Evolutionary conservation across 2,329 filamentous ascomycete species (phyloP), one percentile per base, ranked within the genome.

Genomic region (Seiridium unicorne): DNA sequence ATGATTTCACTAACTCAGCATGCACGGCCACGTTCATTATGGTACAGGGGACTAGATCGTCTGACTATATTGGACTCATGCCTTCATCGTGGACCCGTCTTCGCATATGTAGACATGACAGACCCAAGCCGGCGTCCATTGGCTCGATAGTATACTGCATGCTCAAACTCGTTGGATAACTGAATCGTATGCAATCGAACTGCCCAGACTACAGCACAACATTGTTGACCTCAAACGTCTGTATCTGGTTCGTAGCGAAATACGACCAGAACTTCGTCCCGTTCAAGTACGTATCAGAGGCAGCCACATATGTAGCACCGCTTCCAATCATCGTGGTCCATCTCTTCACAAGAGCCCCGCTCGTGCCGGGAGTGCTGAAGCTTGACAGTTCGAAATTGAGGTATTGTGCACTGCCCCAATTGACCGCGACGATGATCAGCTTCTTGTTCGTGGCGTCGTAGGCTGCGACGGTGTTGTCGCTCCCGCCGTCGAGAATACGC

Each of bases 331-430:
- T 69, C 38, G 75, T 77, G 53, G 65, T 69, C 76, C 76, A 78
- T 11, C 75, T 66, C 51, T 65, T 64, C 32, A 78, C 72, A 5
- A 61, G 61, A 5, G 74, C 68, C 0, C 74, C 75, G 47, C 70
- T 60, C 3, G 63, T 63, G 5, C 72, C 69, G 3, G 69, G 60
- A 34, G 68, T 66, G 26, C 59, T 62, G 63, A 79, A 79, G 35
- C 59, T 63, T 2, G 70, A 69, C 31, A 79, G 62, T 34, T 79
- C 76, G 63, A 79, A 78, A 60, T 71, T 73, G 42, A 77, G 61
- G 55, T 76, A 73, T 64, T 77, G 74, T 26, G 69, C 69, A 9
- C 51, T 53, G 31, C 66, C 72, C 72, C 73, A 78, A 64, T 79
- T 79, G 11, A 74, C 60, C 8, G 59, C 58, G 10, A 62, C 58